Evolutionary conservation across 1,284 basidiomycete genomes (phyloP), one percentile per base, ranked within the genome.

Genomic region (Cryptococcus jaspeensis): DNA sequence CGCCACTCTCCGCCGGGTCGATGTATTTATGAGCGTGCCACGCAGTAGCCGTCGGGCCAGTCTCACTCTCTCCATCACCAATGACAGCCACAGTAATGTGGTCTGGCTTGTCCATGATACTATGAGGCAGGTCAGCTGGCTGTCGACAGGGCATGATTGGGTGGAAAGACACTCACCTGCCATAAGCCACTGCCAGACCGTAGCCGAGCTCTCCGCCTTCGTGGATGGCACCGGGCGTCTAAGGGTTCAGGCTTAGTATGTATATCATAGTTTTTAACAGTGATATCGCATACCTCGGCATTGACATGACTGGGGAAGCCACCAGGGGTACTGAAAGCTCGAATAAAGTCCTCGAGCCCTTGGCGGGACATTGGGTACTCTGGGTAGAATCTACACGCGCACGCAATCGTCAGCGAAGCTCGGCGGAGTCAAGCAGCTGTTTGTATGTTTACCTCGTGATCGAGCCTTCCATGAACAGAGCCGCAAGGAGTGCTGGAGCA

Each of bases 121-220:
- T 66, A 23, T 16, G 23, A 18, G 12, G n/a, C 8, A 39, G 13
- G n/a, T 49, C 35, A 48, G 20, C 12, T 9, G 40, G 18, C 42
- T 39, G n/a, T 35, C 39, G 32, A 6, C 12, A 38, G 4, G 20
- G 49, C 35, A 18, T 22, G 6, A 53, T 32, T 32, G 35, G 35
- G 13, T 52, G 20, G 20, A 7, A 46, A 46, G 8, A 18, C 16
- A 55, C 63, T 54, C 28, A 66, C 83, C 60, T 62, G 38, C 89
- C 89, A 66, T 89, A 93, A 0, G 90, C 84, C 11, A 91, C 90
- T 37, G 86, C 82, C 41, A 94, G 84, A 0, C 90, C 89, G 65
- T 92, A 92, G 15, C 90, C 90, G n/a, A 92, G 83, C 74, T 93
- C 91, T 38, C 91, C 82, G 55, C 92, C 92, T 77, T 95, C 92